These are phyloP conservation scores for Sarocladiaceae sp. DNA, from an alignment of 2,329 filamentous ascomycete species.

Conservation along the genomic window DNA sequence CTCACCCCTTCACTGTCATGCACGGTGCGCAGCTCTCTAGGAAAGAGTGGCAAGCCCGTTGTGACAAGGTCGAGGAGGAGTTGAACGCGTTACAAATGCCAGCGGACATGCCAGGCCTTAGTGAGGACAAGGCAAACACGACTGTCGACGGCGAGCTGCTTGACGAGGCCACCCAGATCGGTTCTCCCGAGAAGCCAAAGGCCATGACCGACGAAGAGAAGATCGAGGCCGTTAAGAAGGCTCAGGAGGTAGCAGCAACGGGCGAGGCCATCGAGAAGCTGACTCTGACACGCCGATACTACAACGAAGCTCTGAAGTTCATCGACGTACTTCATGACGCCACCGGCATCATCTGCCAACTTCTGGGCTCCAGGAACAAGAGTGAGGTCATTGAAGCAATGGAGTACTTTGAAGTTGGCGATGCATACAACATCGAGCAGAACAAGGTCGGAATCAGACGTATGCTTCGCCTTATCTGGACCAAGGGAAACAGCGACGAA, in stretches of 20 bases:
- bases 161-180: conserved; percentile 82
- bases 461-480: conserved; percentile 98
- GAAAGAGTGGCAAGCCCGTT: conserved; percentile 78
- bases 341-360: conserved; percentile 75
- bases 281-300: conserved; percentile 84
- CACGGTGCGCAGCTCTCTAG: conserved; percentile 82
- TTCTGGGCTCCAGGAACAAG: conserved; percentile 93
- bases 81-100: conserved; percentile 79
- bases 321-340: conserved; percentile 87
- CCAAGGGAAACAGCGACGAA: conserved; percentile 98
- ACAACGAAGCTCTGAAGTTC: conserved; percentile 88
- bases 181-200: conserved; percentile 60
- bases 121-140: conserved; percentile 60
- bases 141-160: conserved; percentile 74
- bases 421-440: conserved; percentile 94
- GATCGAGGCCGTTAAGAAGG: conserved; percentile 68
- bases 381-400: conserved; percentile 98
- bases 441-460: conserved; percentile 88
- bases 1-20: conserved; percentile 89
- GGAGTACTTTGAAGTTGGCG: conserved; percentile 94
- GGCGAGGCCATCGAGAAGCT: conserved; percentile 85
- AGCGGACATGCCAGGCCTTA: conserved; percentile 58
- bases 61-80: conserved; percentile 80
- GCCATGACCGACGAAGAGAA: conserved; percentile 78
- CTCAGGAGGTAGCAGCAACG: conserved; percentile 81